Evolutionary conservation across 257 asterid species (phyloP).

Genomic region (Cinchona pubescens): DNA sequence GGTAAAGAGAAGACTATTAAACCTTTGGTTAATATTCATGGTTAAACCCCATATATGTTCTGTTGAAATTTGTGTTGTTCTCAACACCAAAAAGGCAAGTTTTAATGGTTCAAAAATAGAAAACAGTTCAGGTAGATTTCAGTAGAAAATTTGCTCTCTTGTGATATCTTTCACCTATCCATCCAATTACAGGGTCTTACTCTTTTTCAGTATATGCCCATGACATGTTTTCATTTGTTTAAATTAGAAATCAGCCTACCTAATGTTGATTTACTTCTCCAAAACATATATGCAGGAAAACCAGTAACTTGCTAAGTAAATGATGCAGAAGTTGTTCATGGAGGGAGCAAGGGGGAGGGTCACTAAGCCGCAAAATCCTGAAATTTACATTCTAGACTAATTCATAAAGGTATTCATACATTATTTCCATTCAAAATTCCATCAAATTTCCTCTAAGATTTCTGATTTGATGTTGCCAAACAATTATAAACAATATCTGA

Average conservation of each 20-base stretch:
- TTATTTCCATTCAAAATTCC: not conserved
- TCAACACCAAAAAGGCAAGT: not conserved
- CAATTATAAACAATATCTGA: not conserved
- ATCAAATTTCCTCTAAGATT: not conserved
- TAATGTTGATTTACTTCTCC: not conserved
- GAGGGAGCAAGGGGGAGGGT: not conserved
- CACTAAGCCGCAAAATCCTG: not conserved
- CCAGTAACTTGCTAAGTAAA: not conserved
- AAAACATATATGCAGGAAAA: not conserved
- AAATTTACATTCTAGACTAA: not conserved
- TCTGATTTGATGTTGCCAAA: not conserved
- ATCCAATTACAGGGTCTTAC: too few relatives aligned
- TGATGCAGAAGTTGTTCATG: not conserved
- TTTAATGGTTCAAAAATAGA: not conserved
- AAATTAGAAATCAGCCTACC: not conserved
- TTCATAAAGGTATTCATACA: not conserved
- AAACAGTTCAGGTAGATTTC: not conserved
- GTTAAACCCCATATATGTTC: not conserved
- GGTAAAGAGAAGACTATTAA: not conserved
- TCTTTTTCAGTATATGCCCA: not conserved
- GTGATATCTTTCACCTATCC: not conserved
- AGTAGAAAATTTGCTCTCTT: not conserved
- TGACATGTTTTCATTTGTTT: not conserved
- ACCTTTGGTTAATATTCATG: not conserved
- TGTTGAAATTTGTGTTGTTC: not conserved